Evolutionary conservation across 75 land plant genomes (phyloP).

Genomic region (Picea sitchensis): DNA sequence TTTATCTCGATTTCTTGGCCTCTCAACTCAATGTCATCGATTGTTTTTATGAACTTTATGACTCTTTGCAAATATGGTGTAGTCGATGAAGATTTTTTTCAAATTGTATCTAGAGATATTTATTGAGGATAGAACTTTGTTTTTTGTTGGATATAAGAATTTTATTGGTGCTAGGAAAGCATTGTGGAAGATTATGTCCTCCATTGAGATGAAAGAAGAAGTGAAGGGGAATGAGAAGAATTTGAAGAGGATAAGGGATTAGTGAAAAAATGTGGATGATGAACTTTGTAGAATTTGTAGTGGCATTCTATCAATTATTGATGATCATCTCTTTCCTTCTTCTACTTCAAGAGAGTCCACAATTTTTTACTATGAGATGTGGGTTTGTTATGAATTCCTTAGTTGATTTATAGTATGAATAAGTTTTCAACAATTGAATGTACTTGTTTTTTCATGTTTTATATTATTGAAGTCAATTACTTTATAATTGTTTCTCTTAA

Average conservation of each 20-base stretch:
- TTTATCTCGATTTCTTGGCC: constrained; percentile 3
- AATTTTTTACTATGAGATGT: constrained; percentile 89
- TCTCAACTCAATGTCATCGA: background rate
- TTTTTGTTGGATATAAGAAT: constrained; percentile 56
- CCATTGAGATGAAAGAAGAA: constrained; percentile 82
- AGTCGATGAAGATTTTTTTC: constrained; percentile 68
- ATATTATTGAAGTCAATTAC: no score
- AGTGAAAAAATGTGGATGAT: constrained; percentile 83
- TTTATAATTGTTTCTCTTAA: no score
- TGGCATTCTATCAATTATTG: constrained; percentile 75
- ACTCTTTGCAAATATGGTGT: constrained; percentile 60
- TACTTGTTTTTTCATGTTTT: background rate
- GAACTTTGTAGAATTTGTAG: constrained; percentile 76
- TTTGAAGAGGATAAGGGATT: constrained; percentile 70
- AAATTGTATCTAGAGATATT: constrained; percentile 64
- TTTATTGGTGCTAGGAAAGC: constrained; percentile 40
- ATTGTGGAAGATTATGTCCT: constrained; percentile 78
- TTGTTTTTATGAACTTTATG: background rate
- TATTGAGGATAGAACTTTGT: constrained; percentile 64
- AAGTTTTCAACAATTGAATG: background rate
- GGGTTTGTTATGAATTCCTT: constrained; percentile 1
- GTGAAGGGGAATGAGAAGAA: constrained; percentile 26
- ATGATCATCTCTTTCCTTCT: constrained; percentile 79
- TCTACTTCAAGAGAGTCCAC: constrained; percentile 74
- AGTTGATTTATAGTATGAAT: background rate